These are phyloP conservation scores for Orbilia blumenaviensis DNA, from an alignment of 2,329 filamentous ascomycete species.

Conservation along the genomic window DNA sequence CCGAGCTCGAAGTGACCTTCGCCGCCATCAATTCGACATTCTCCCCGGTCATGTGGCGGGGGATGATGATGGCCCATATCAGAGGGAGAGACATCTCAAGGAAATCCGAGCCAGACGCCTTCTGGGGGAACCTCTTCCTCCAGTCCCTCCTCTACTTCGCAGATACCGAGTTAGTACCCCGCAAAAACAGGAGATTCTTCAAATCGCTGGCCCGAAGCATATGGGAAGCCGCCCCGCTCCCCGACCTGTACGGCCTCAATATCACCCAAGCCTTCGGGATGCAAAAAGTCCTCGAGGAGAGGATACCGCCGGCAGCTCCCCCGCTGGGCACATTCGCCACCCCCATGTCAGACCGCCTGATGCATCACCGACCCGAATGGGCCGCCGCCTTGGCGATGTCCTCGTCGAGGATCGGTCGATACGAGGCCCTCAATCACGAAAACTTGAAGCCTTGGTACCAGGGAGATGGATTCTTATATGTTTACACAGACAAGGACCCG, in stretches of 20 bases:
- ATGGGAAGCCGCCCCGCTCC: conserved; percentile 38
- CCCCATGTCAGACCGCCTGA: conserved; percentile 52
- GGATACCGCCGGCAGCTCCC: conserved; percentile 14
- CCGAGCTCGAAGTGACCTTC: conserved; percentile 38
- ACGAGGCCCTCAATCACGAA: conserved; percentile 54
- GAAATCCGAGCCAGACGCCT: conserved; percentile 43
- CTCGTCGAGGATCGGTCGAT: conserved; percentile 45
- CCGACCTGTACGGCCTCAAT: conserved; percentile 45
- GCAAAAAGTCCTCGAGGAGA: conserved; percentile 39
- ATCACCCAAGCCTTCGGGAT: conserved; percentile 46
- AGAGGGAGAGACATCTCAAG: conserved; percentile 52
- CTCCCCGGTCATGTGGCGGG: conserved; percentile 51
- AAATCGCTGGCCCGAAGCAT: conserved; percentile 43
- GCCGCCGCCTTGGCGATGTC: conserved; percentile 52
- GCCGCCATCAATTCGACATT: conserved; percentile 49
- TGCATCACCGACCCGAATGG: conserved; percentile 51
- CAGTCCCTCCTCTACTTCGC: conserved; percentile 45
- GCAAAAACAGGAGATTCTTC: conserved; percentile 23
- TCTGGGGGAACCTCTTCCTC: conserved; percentile 41
- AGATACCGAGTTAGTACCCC: conserved; percentile 37
- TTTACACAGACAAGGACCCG: conserved; percentile 53
- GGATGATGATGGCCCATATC: conserved; percentile 54
- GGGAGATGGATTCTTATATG: conserved; percentile 53
- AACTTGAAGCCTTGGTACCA: conserved; percentile 52
- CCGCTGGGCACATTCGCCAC: conserved; percentile 36